Evolutionary conservation across 768 basidiomycete genomes (phyloP), one percentile per base, ranked within the genome.

Genomic region (Pleurotus djamor): DNA sequence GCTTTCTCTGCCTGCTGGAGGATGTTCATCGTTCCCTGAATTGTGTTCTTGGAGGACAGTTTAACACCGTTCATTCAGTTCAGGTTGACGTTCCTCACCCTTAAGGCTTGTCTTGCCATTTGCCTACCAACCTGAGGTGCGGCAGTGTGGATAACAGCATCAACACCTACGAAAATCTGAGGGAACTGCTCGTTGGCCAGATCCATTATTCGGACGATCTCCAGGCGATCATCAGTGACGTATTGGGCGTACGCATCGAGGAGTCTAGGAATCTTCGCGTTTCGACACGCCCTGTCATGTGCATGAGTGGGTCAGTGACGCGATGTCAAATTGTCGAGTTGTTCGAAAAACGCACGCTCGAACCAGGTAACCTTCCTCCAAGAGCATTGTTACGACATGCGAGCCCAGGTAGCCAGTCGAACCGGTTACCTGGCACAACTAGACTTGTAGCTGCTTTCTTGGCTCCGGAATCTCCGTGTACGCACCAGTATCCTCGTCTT

Each of bases 151-250:
- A 76, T 70, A 32, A 86, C 74, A 0, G 74, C 82, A 48, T 81
- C 73, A 10, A 85, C 78, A 5, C 75, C 82, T 66, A 80, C 75
- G 55, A 85, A 74, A 1, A 80, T 80, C 34, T 80, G 76, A 50
- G 83, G 77, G 58, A 85, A 81, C 54, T 72, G 68, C 45, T 69
- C 67, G 13, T 63, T 68, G 13, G 68, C 67, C 35, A 76, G 57
- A 57, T 77, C 75, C 52, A 72, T 66, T 48, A 76, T 63, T 33
- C 61, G 47, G 14, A 66, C 61, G 48, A 74, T 71, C 52, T 74
- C 72, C 32, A 74, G 63, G 7, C 68, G 67, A 8, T 68, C 62
- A 28, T 64, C 64, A 34, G 71, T 69, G 59, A 69, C 58, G 14
- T 63, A 66, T 0, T 65, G 9, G n/a, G 48, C 65, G n/a, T 44